These are phyloP conservation scores for Daldinia sp. DNA, from an alignment of 2,329 filamentous ascomycete genomes.

Conservation along the genomic window DNA sequence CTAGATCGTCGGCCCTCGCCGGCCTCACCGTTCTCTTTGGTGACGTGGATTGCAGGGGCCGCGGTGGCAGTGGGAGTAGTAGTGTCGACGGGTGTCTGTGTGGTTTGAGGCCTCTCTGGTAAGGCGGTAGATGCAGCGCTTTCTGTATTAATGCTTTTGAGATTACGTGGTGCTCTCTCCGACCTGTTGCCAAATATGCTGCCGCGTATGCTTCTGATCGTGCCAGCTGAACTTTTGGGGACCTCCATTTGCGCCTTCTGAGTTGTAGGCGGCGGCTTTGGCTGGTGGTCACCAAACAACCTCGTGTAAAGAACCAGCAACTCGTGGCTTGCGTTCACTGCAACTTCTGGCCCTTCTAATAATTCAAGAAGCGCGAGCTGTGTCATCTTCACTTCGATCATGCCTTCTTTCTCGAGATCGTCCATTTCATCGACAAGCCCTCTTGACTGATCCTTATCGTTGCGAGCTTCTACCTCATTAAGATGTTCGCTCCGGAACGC, in stretches of 20 bases:
- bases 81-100: constrained; percentile 53
- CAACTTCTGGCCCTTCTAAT: constrained; percentile 81
- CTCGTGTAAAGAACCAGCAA: constrained; percentile 82
- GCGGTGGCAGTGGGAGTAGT: constrained; percentile 69
- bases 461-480: constrained; percentile 59
- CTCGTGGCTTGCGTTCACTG: constrained; percentile 88
- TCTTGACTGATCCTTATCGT: constrained; percentile 46
- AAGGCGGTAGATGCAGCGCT: constrained; percentile 45
- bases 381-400: constrained; percentile 96
- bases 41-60: constrained; percentile 79
- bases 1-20: constrained; percentile 49
- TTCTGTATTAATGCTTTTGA: constrained; percentile 50
- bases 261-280: constrained; percentile 50
- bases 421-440: constrained; percentile 82
- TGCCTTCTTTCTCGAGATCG: constrained; percentile 81
- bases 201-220: constrained; percentile 72
- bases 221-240: constrained; percentile 75
- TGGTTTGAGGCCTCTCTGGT: constrained; percentile 53
- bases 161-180: constrained; percentile 48
- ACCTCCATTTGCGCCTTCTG: constrained; percentile 56
- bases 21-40: constrained; percentile 64
- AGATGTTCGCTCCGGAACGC: constrained; percentile 72
- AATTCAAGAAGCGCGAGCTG: constrained; percentile 86
- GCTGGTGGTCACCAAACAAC: constrained; percentile 71
- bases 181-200: constrained; percentile 78